phyloP scores from a whole-genome alignment of 1,139 yeast genomes.

The Zygoascus sp. region DNA sequence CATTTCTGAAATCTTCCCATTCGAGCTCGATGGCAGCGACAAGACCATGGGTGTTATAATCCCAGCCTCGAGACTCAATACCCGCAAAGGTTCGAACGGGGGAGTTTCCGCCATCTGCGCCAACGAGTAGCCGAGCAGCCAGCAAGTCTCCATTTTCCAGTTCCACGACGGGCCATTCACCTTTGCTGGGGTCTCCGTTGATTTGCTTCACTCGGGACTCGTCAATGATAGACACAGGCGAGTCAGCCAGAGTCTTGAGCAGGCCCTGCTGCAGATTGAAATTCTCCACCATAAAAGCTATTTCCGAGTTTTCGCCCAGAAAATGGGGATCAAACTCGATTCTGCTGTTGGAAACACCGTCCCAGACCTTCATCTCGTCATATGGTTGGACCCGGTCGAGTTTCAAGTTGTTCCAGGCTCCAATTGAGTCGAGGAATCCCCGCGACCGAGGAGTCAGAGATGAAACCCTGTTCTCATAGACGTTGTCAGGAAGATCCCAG shows the following conservation, averaged over 20 bases:
- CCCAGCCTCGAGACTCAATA: conserved; percentile 90
- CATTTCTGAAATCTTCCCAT: conserved; percentile 60
- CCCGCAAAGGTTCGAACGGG: conserved; percentile 82
- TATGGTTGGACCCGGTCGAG: conserved; percentile 71
- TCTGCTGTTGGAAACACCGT: conserved; percentile 66
- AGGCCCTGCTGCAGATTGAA: conserved; percentile 75
- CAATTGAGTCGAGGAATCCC: conserved; percentile 59
- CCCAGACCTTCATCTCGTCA: conserved; percentile 81
- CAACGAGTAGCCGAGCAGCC: conserved; percentile 72
- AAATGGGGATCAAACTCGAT: conserved; percentile 63
- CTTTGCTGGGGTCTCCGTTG: conserved; percentile 35
- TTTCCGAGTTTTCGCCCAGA: conserved; percentile 31
- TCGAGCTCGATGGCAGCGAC: conserved; percentile 81
- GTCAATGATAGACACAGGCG: conserved; percentile 49
- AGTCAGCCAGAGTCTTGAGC: conserved; percentile 47
- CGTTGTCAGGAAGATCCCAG: conserved; percentile 52
- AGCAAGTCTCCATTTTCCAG: conserved; percentile 61
- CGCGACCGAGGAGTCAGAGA: conserved; percentile 81
- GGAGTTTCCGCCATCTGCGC: conserved; percentile 95
- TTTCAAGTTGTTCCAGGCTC: conserved; percentile 70
- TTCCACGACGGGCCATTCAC: conserved; percentile 70
- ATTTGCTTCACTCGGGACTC: conserved; percentile 54
- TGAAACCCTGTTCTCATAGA: conserved; percentile 74
- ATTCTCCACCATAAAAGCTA: conserved; percentile 88
- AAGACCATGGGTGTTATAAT: conserved; percentile 78